Base-by-base conservation (phyloP, 768 basidiomycete genomes). In the Epithele typhae region DNA sequence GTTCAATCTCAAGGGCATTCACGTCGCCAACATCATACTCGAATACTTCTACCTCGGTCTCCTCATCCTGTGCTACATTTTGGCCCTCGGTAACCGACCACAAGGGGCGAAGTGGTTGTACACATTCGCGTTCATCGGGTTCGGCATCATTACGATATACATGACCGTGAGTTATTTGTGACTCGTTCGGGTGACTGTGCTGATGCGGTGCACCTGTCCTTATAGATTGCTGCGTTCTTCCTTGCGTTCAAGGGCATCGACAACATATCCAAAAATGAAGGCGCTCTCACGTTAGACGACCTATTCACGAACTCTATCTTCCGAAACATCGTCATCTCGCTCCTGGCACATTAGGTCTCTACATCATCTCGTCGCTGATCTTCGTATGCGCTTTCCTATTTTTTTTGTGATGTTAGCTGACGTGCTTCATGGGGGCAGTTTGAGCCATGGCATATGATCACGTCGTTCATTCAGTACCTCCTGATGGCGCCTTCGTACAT, bases 371-470 rank as follows among this genome's bases (percentile, higher is more conserved):
- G 0, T 89, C 85, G 3, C 55, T 98, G 9, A 75, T 94, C 39
- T 92, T 92, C 68, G 89, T 93, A 60, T 59, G 92, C 51, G n/a
- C 25, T n/a, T n/a, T n/a, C n/a, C n/a, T n/a, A n/a, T n/a, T n/a
- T n/a, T n/a, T n/a, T n/a, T n/a, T n/a, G n/a, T n/a, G n/a, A n/a
- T n/a, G n/a, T n/a, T n/a, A n/a, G 18, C 36, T 49, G 24, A 50
- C 35, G 37, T 27, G 39, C 37, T 27, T 41, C 30, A 35, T 43
- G 9, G 30, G 24, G 59, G 38, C 60, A 95, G 83, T 83, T 96
- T 56, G 93, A 98, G 56, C 95, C 95, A 2, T 96, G 93, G 92
- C 96, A 99, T 64, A 89, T 99, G 92, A 74, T 99, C 59, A 97
- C 96, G 0, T 91, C 87, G 5, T 94, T 98, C 68, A 22, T 93